These are phyloP conservation scores for Colletotrichum simmondsii DNA, from an alignment of 2,329 filamentous ascomycete genomes.

Conservation along the genomic window DNA sequence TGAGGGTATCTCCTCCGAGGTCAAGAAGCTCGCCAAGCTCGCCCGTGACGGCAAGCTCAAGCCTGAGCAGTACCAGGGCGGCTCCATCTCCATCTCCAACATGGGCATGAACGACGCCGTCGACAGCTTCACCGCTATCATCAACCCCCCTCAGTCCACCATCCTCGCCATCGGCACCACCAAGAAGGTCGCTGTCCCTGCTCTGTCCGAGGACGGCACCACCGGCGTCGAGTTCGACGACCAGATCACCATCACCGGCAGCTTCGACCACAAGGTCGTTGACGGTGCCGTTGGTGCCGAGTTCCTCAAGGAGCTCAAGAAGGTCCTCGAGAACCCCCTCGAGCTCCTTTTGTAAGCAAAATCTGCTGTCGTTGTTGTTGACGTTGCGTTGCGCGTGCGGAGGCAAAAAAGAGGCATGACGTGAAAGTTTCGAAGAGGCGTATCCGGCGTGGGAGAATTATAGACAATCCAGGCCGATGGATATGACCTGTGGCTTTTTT, in stretches of 20 bases:
- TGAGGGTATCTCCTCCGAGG: slow-evolving; percentile 84
- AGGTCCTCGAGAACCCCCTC: slow-evolving; percentile 95
- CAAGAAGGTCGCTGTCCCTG: slow-evolving; percentile 90
- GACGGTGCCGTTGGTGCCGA: slow-evolving; percentile 96
- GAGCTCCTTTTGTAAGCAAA: slow-evolving; percentile 84
- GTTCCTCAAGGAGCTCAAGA: slow-evolving; percentile 97
- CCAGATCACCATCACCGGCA: slow-evolving; percentile 93
- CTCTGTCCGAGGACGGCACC: slow-evolving; percentile 77
- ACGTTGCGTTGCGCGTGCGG: neutral
- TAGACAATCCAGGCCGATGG: slow-evolving; percentile 25
- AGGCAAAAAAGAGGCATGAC: slow-evolving; percentile 23
- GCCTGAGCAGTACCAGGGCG: slow-evolving; percentile 99
- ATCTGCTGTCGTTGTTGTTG: neutral
- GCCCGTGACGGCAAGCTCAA: slow-evolving; percentile 98
- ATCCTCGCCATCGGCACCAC: slow-evolving; percentile 96
- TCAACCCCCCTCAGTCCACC: slow-evolving; percentile 97
- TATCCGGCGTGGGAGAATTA: slow-evolving; percentile 25
- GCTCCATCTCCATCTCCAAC: slow-evolving; percentile 99
- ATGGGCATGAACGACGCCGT: slow-evolving; percentile 99
- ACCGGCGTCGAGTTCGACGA: slow-evolving; percentile 89
- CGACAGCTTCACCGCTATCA: slow-evolving; percentile 96
- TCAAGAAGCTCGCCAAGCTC: slow-evolving; percentile 98
- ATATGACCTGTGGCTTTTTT: slow-evolving; percentile 27
- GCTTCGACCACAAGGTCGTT: slow-evolving; percentile 99
- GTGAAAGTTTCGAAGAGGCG: slow-evolving; percentile 25